Base-by-base conservation (phyloP, 164 flowering plant genomes). In the Aristolochia californica region DNA sequence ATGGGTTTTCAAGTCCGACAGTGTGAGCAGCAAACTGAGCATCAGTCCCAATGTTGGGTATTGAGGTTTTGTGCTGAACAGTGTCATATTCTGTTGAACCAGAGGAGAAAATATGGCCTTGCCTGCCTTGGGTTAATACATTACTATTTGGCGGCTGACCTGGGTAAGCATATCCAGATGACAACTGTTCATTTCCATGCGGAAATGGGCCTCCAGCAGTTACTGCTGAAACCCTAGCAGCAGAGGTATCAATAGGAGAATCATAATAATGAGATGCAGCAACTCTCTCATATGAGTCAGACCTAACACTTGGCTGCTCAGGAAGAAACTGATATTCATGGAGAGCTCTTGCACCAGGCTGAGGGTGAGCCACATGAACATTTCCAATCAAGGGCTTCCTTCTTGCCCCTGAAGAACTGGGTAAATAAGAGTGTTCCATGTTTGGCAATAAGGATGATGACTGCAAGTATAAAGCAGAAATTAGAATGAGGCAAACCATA, bases 251-350 rank as follows among this genome's bases (percentile, higher is more conserved):
- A 60, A 60, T 49, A 25, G 78, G 72, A 26, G 80, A 71, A 47
- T 73, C 77, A 69, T 80, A 75, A 45, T 62, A 75, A 62, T 76
- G 74, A 44, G 88, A 75, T 48, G 85, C 72, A 17, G 64, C 62
- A 68, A 62, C 73, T 71, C 85, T 82, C 58, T 82, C 91, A 68
- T 77, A 74, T 18, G 77, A 20, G 8, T 85, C 93, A 60, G 75
- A 59, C 71, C 83, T 78, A n/a, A 81, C 75, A 63, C 79, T 77
- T 55, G 97, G 91, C 67, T 83, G 88, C 78, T 87, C 90, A 9
- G 93, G 97, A 62, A 90, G 88, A 79, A 90, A 90, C 61, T 90
- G 90, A 64, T 87, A 87, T 57, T 90, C 97, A 63, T 78, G 95
- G 47, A 80, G 64, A 60, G 78, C 72, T 75, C 87, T 80, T 17